Percentiles rank a stretch among this genome's conserved stretches.
Evolutionary conservation across 495 filamentous ascomycete species (phyloP).

Genomic region (Aspergillus sclerotiicarbonarius): DNA sequence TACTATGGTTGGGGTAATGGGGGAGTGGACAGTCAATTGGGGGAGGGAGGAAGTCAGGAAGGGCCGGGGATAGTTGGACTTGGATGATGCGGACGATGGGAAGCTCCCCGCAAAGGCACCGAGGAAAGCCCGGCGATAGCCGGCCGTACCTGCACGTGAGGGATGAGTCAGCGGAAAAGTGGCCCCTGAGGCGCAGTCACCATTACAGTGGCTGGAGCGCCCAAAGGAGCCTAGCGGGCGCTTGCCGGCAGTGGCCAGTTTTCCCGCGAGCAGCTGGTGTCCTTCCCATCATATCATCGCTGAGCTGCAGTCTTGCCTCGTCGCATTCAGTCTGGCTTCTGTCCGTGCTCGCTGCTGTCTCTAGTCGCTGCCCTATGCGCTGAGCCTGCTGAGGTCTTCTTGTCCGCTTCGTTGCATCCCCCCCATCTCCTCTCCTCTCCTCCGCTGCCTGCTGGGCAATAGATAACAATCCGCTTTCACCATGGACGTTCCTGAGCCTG

Average conservation of each 20-base stretch:
- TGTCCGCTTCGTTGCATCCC: background rate
- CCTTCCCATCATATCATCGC: slow-evolving; percentile 15
- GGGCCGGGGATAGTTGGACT: background rate
- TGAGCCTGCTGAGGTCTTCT: background rate
- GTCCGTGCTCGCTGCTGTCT: background rate
- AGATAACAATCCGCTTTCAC: slow-evolving; percentile 18
- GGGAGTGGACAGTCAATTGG: background rate
- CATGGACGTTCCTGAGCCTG: slow-evolving; percentile 79
- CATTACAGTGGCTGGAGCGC: slow-evolving; percentile 18
- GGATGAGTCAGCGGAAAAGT: slow-evolving; percentile 12
- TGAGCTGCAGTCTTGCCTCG: background rate
- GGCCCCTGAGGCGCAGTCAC: background rate
- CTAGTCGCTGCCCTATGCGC: slow-evolving; percentile 1
- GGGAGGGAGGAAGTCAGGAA: background rate
- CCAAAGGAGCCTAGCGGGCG: slow-evolving; percentile 16
- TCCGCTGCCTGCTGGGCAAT: background rate
- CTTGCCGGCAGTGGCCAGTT: slow-evolving; percentile 39
- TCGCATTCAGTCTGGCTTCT: slow-evolving; percentile 15
- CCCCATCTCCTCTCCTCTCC: background rate
- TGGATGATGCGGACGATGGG: background rate
- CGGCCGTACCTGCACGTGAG: slow-evolving; percentile 1
- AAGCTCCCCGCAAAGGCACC: slow-evolving; percentile 24
- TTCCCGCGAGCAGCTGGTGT: slow-evolving; percentile 26
- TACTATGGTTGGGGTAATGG: background rate
- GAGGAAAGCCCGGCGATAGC: background rate